phyloP scores from a whole-genome alignment of 2,329 filamentous ascomycete species.

The Aspergillus sp. region DNA sequence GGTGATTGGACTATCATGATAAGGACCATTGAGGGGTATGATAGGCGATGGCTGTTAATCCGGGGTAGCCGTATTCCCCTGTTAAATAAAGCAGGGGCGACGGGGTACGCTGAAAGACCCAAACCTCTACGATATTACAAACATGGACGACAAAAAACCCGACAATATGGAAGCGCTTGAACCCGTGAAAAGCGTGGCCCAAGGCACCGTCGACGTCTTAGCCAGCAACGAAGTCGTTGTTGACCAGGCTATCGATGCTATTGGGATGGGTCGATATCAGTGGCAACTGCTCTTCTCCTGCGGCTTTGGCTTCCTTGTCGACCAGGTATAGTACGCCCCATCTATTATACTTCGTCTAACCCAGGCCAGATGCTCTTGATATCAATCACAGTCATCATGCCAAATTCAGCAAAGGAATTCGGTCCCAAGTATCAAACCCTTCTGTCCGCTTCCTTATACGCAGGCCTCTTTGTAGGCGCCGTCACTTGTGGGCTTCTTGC shows the following conservation, averaged over 20 bases:
- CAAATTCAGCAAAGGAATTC: slow-evolving; percentile 7
- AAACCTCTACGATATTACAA: neutral
- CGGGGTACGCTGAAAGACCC: too few relatives aligned
- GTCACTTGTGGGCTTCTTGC: slow-evolving; percentile 1
- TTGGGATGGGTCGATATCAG: slow-evolving; percentile 14
- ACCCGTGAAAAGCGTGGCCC: neutral
- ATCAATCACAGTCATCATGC: slow-evolving; percentile 6
- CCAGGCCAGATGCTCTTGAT: slow-evolving; percentile 2
- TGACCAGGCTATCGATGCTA: slow-evolving; percentile 6
- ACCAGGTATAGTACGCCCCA: neutral
- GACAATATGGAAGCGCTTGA: neutral
- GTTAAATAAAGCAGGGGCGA: too few relatives aligned
- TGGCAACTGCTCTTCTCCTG: slow-evolving; percentile 5
- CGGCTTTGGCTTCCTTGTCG: slow-evolving; percentile 11
- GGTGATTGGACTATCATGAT: too few relatives aligned
- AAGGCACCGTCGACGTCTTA: neutral
- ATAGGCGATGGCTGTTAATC: too few relatives aligned
- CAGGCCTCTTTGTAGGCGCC: slow-evolving; percentile 5
- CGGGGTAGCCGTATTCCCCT: too few relatives aligned
- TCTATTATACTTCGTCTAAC: too few relatives aligned
- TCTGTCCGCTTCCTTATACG: neutral
- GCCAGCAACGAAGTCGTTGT: neutral
- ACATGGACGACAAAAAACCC: neutral
- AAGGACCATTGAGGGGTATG: too few relatives aligned
- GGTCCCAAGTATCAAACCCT: neutral